Base-by-base conservation (phyloP, 495 filamentous ascomycete species). In the Penicillium paxilli region DNA sequence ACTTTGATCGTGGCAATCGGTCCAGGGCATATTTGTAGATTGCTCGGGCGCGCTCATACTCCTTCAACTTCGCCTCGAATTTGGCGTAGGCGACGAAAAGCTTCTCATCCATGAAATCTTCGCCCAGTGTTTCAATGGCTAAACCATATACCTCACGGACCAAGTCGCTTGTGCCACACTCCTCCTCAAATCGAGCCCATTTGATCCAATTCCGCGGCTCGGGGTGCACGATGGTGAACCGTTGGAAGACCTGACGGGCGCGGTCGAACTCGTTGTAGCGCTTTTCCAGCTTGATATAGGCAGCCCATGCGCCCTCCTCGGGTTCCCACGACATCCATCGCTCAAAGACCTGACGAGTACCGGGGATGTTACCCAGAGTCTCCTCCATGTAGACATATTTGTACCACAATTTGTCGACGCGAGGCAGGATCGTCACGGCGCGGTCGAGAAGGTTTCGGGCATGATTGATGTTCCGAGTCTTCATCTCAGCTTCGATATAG, bases 311-410 rank as follows among this genome's bases (percentile, higher is more conserved):
- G 30, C 87, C 86, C 80, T 97, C 94, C 52, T 96, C 91, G 4
- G 94, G 94, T 69, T 97, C 89, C 94, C 94, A 98, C 51, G 88
- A 86, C 88, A 98, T 92, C 95, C 95, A 98, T 38, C 94, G 79
- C 75, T 98, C 95, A 68, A 98, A 98, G 2, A 98, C 91, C 66
- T 96, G 91, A 46, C 94, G 80, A 16, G 92, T 95, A 14, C 94
- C 94, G 6, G 92, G 84, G 35, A 98, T 86, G 60, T 98, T 97
- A 5, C 89, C 87, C 37, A 98, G 77, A 46, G 92, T 98, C 79
- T 98, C 95, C 69, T 97, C 94, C 89, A 98, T 96, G 65, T 96
- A 96, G 24, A 96, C 90, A 80, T 96, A 98, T 67, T 97, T 96
- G 72, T 93, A 98, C 94, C 94, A 98, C 47, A 98, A 76, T 75